These are phyloP conservation scores for Cenchrus fungigraminus DNA, from an alignment of 176 grass and related monocot genomes.

Conservation along the genomic window DNA sequence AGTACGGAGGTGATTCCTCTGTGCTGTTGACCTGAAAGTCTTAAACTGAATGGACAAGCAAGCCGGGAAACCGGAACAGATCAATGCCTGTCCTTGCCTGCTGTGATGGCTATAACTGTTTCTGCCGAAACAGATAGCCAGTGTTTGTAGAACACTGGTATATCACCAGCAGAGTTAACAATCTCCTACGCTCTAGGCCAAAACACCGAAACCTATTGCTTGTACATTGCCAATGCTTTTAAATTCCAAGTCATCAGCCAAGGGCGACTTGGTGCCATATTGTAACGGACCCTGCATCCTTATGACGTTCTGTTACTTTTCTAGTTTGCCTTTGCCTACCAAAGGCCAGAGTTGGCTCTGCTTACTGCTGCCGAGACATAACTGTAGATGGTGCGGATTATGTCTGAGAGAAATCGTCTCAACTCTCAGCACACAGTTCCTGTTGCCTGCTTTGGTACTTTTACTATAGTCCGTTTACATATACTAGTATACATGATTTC, in stretches of 20 bases:
- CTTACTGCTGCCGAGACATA: background rate
- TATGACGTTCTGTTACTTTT: conserved; percentile 51
- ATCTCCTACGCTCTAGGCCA: background rate
- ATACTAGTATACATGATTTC: conserved; percentile 50
- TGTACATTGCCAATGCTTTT: background rate
- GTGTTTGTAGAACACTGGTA: background rate
- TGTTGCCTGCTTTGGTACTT: conserved; percentile 38
- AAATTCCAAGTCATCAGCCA: background rate
- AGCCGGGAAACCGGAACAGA: background rate
- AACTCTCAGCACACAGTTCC: background rate
- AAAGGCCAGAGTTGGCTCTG: background rate
- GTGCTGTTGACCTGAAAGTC: background rate
- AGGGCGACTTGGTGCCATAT: too few species aligned
- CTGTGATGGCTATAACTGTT: background rate
- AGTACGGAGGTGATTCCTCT: background rate
- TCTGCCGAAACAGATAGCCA: background rate
- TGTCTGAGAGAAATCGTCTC: too few species aligned
- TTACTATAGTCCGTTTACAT: conserved; percentile 54
- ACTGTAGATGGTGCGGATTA: background rate
- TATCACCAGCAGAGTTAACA: background rate
- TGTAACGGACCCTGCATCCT: conserved; percentile 24
- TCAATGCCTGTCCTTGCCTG: background rate
- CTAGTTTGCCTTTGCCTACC: conserved; percentile 24
- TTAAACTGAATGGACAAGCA: background rate
- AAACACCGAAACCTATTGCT: background rate